A percentile compares a stretch with the other conserved stretches of the same genome.
Evolutionary conservation across 108 stramenopile genomes (phyloP).

Genomic region (Cylindrotheca closterium): DNA sequence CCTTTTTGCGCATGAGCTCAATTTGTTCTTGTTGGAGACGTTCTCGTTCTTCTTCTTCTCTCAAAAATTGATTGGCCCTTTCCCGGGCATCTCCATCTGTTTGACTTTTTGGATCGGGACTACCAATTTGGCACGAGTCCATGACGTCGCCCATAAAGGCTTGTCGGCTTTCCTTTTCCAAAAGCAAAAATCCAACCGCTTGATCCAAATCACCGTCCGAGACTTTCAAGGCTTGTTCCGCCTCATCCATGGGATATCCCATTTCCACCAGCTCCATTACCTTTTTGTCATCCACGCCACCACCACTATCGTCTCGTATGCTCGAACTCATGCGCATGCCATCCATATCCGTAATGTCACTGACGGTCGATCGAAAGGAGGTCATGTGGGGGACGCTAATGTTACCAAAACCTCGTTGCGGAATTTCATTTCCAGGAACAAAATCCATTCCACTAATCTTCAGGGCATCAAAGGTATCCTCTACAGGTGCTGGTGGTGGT

Average conservation of each 20-base stretch:
- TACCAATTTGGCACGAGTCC: background rate
- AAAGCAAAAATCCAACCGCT: conserved; percentile 19
- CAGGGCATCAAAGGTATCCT: background rate
- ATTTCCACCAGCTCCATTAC: conserved; percentile 10
- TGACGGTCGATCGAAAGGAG: background rate
- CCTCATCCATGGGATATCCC: conserved; percentile 14
- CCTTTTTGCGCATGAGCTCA: no score
- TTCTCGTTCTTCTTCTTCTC: conserved; percentile 7
- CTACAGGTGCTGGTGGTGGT: background rate
- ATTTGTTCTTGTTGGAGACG: background rate
- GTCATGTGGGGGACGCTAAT: background rate
- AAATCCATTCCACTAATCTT: background rate
- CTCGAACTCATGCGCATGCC: background rate
- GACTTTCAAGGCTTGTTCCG: conserved; percentile 9
- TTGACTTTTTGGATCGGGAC: no score
- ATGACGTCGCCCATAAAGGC: conserved; percentile 1
- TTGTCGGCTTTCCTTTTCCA: conserved; percentile 8
- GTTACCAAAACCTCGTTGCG: no score
- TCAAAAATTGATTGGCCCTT: background rate
- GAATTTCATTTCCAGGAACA: background rate
- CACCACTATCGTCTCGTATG: background rate
- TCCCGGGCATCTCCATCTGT: conserved; percentile 4
- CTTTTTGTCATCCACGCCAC: background rate
- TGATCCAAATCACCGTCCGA: conserved; percentile 22
- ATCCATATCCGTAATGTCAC: no score